Base-by-base conservation (phyloP, 2,329 filamentous ascomycete species). In the Epichloe sylvatica region DNA sequence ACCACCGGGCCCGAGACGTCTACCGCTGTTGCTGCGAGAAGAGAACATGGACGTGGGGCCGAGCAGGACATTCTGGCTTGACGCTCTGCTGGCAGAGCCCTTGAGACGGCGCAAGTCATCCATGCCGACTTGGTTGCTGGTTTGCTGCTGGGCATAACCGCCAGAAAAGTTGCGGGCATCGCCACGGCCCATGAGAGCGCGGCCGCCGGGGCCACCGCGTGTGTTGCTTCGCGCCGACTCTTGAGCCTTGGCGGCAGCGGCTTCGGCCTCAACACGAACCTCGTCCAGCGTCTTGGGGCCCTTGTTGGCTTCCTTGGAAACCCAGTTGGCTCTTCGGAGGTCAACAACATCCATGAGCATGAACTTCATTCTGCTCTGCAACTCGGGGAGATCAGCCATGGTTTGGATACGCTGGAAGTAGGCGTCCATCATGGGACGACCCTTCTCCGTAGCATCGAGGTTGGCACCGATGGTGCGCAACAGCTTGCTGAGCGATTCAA, bases 261-360 rank as follows among this genome's bases (percentile, higher is more conserved):
- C 88, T 70, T 89, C 85, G 52, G 78, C 78, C 68, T 88, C 84
- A 57, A 83, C 84, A 64, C 89, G 86, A 57, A 98, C 86, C 70
- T 97, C 86, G 4, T 89, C 81, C 48, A 98, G 84, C 8, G 92
- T 98, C 81, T 96, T 96, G 52, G 92, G 92, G 37, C 92, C 92
- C 75, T 97, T 97, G 70, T 90, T 85, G 49, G 74, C 71, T 64
- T 94, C 88, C 75, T 95, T 96, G 51, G 87, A 89, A 53, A 77
- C 68, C 92, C 92, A 98, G 64, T 78, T 75, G 47, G 74, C 72
- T 63, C 68, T 80, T 57, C 92, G 83, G 56, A 98, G 75, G 65
- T 98, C 92, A 51, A 94, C 66, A 49, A 95, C 79, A 64, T 98
- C 92, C 81, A 97, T 81, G 53, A 98, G 78, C 92, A 98, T 97